Base-by-base conservation (phyloP, 371 early-diverging fungal genomes). In the Phascolomyces articulosus region DNA sequence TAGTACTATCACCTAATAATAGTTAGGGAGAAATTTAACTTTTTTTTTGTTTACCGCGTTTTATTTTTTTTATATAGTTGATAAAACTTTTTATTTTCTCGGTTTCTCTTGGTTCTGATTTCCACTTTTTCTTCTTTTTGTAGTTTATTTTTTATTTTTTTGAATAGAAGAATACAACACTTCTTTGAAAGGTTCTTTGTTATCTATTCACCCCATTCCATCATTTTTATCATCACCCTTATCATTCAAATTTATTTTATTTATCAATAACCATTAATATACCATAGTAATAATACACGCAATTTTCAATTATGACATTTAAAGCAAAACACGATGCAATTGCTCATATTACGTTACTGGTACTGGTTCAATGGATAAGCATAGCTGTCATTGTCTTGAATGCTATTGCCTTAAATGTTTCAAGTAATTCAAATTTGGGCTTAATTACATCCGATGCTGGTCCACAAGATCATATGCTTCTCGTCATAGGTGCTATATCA, bases 291-390 rank as follows among this genome's bases (percentile, higher is more conserved):
- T n/a, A n/a, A n/a, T n/a, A n/a, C n/a, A n/a, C n/a, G n/a, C n/a
- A n/a, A n/a, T n/a, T n/a, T n/a, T n/a, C n/a, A n/a, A n/a, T n/a
- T 10, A 68, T 68, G 68, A 55, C 48, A 27, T 6, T 13, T 38
- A 68, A 70, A 65, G 59, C 61, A 24, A 65, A 51, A 44, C 47
- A 48, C 28, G 40, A 61, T 26, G 67, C 62, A 9, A 21, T 68
- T 11, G 60, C 72, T 20, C 71, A 77, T 40, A 71, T 71, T 16
- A 48, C 31, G 26, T 48, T 74, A 8, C 44, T 77, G 29, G 48
- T 72, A 26, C 15, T 68, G 21, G 62, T 74, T 31, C 78, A 78
- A 63, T 74, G 72, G 73, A 70, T 68, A 16, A 78, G 78, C 59
- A 64, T 74, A n/a, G 54, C 67, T 26, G 69, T 66, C 29, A 66